Evolutionary conservation across 768 basidiomycete species (phyloP).

Genomic region (Epithele typhae): DNA sequence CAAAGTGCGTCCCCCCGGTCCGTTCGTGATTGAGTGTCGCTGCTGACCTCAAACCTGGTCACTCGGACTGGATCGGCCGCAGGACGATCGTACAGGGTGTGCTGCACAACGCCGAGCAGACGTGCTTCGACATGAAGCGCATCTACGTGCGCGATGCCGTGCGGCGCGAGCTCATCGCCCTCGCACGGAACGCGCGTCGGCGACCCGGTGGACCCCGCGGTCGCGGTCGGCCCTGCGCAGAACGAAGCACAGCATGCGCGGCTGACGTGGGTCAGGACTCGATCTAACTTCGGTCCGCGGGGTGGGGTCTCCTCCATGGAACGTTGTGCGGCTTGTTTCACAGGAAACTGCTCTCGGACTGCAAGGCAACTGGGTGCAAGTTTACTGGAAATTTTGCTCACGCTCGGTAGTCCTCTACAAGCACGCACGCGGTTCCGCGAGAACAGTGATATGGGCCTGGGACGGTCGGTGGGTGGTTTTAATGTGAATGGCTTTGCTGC

Average conservation of each 20-base stretch:
- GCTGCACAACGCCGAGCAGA: not conserved
- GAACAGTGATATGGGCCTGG: too few relatives aligned
- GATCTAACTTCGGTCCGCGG: not conserved
- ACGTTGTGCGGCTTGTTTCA: too few relatives aligned
- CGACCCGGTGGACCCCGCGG: not conserved
- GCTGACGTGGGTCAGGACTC: not conserved
- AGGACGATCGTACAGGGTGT: not conserved
- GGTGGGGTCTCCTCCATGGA: too few relatives aligned
- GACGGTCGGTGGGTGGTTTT: too few relatives aligned
- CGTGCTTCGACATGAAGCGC: conserved; percentile 2
- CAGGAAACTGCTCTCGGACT: conserved; percentile 3
- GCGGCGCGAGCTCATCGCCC: not conserved
- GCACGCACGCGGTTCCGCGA: too few relatives aligned
- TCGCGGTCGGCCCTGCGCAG: conserved; percentile 1
- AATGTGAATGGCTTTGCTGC: too few relatives aligned
- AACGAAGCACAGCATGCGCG: conserved; percentile 1
- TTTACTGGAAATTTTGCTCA: too few relatives aligned
- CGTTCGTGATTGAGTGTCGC: not conserved
- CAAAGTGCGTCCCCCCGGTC: conserved; percentile 2
- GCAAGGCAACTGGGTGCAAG: conserved; percentile 8
- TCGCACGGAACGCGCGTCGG: not conserved
- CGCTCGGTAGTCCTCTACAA: too few relatives aligned
- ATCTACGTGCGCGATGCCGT: not conserved
- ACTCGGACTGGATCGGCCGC: too few relatives aligned
- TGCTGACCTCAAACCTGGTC: not conserved